Conservation (phyloP, 2,329 filamentous ascomycete genomes). For the Coniella vitis region DNA sequence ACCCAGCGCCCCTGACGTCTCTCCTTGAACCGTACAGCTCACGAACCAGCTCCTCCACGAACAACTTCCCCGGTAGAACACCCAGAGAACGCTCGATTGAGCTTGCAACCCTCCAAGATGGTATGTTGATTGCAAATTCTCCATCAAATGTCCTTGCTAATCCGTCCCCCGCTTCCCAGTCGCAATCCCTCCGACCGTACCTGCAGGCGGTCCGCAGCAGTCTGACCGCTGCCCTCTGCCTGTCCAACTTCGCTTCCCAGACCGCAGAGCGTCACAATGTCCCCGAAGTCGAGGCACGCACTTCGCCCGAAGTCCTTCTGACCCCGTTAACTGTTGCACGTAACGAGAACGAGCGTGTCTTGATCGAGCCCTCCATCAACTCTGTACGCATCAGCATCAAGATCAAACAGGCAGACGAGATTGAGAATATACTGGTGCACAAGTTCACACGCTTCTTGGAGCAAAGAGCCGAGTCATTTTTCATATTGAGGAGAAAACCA, state of each 20-base stretch:
- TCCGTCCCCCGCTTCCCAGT: slow-evolving; percentile 44
- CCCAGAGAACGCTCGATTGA: slow-evolving; percentile 7
- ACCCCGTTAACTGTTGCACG: slow-evolving; percentile 85
- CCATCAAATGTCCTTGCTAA: slow-evolving; percentile 14
- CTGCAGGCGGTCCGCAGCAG: slow-evolving; percentile 93
- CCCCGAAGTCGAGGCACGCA: slow-evolving; percentile 89
- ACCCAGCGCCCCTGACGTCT: slow-evolving; percentile 7
- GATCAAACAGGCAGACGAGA: slow-evolving; percentile 99
- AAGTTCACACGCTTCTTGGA: slow-evolving; percentile 97
- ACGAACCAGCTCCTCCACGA: slow-evolving; percentile 6
- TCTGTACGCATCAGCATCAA: slow-evolving; percentile 95
- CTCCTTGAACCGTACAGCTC: slow-evolving; percentile 3
- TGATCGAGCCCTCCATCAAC: slow-evolving; percentile 96
- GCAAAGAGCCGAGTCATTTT: slow-evolving; percentile 93
- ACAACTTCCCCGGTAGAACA: slow-evolving; percentile 7
- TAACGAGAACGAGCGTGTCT: slow-evolving; percentile 94
- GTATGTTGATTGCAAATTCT: neutral
- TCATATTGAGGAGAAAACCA: slow-evolving; percentile 89
- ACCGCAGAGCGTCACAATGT: slow-evolving; percentile 96
- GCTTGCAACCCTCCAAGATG: slow-evolving; percentile 7
- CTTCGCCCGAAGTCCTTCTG: slow-evolving; percentile 87
- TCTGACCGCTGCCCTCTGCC: slow-evolving; percentile 84
- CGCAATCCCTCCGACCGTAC: slow-evolving; percentile 94
- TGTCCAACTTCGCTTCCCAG: slow-evolving; percentile 97
- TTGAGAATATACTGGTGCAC: slow-evolving; percentile 95